Conservation (phyloP, 2,329 filamentous ascomycete genomes). For the Tympanopsis confertula region DNA sequence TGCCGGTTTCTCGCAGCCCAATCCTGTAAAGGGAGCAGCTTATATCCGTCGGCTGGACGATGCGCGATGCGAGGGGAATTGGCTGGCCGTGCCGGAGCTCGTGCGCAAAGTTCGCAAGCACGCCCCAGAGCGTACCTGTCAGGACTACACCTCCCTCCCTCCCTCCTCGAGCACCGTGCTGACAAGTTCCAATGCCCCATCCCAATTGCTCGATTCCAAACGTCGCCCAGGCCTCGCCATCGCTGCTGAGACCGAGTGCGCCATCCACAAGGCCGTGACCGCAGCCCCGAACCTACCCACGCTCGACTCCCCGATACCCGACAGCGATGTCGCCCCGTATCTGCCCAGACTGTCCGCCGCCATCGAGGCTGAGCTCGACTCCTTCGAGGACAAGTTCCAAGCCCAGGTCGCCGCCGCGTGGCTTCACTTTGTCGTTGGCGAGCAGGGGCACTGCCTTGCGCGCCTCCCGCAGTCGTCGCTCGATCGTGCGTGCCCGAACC, state of each 20-base stretch:
- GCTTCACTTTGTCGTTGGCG: slow-evolving; percentile 68
- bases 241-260: slow-evolving; percentile 58
- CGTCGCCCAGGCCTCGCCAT: slow-evolving; percentile 49
- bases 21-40: slow-evolving; percentile 64
- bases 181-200: slow-evolving; percentile 4
- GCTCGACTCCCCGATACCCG: slow-evolving; percentile 28
- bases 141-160: slow-evolving; percentile 16
- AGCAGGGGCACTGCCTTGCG: slow-evolving; percentile 49
- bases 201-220: too few relatives aligned
- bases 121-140: slow-evolving; percentile 76
- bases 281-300: slow-evolving; percentile 25
- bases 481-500: slow-evolving; percentile 36
- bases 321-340: slow-evolving; percentile 24
- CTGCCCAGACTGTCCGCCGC: slow-evolving; percentile 39
- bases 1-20: slow-evolving; percentile 16
- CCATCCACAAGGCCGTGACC: slow-evolving; percentile 34
- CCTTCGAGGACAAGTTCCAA: slow-evolving; percentile 56
- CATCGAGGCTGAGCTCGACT: slow-evolving; percentile 43
- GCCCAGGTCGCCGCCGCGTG: slow-evolving; percentile 74
- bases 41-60: slow-evolving; percentile 77
- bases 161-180: slow-evolving; percentile 4
- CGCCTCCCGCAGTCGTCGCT: slow-evolving; percentile 49
- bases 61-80: slow-evolving; percentile 77
- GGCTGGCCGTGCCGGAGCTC: slow-evolving; percentile 77
- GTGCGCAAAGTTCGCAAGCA: slow-evolving; percentile 92